Evolutionary conservation across 345 rosid genomes (phyloP).

Genomic region (Aquilaria sinensis): DNA sequence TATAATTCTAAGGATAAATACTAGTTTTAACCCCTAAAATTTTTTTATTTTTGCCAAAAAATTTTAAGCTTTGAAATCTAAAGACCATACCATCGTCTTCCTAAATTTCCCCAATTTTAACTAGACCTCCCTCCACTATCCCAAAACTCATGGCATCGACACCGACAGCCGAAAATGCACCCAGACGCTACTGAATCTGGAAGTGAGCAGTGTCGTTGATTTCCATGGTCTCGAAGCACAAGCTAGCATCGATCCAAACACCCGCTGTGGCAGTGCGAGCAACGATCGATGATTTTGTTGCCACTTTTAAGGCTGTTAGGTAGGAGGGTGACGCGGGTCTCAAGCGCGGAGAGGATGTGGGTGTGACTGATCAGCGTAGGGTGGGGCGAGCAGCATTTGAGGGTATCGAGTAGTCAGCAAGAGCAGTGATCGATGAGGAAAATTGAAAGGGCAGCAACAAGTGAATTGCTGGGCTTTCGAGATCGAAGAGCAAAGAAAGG

Average conservation of each 20-base stretch:
- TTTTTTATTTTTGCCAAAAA: no score
- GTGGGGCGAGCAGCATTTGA: slow-evolving; percentile 81
- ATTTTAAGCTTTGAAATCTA: no score
- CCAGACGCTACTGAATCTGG: neutral
- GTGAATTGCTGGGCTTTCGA: slow-evolving; percentile 20
- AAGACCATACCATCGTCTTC: no score
- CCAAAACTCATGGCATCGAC: no score
- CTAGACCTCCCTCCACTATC: no score
- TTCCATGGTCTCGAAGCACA: slow-evolving; percentile 79
- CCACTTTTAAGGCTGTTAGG: slow-evolving; percentile 79
- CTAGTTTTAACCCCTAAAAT: no score
- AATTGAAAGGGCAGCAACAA: slow-evolving; percentile 28
- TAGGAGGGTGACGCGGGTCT: slow-evolving; percentile 85
- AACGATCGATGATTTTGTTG: slow-evolving; percentile 81
- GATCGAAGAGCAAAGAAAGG: slow-evolving; percentile 54
- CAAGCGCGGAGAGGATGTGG: slow-evolving; percentile 79
- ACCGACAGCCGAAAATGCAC: no score
- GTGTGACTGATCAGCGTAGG: slow-evolving; percentile 59
- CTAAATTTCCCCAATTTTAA: no score
- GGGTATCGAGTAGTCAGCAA: slow-evolving; percentile 29
- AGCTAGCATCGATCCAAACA: slow-evolving; percentile 98
- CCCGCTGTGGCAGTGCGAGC: slow-evolving; percentile 84
- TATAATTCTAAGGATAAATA: no score
- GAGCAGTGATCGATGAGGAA: slow-evolving; percentile 32
- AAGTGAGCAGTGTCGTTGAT: slow-evolving; percentile 94